Conservation (phyloP, 495 filamentous ascomycete genomes). For the Penicillium arizonense region DNA sequence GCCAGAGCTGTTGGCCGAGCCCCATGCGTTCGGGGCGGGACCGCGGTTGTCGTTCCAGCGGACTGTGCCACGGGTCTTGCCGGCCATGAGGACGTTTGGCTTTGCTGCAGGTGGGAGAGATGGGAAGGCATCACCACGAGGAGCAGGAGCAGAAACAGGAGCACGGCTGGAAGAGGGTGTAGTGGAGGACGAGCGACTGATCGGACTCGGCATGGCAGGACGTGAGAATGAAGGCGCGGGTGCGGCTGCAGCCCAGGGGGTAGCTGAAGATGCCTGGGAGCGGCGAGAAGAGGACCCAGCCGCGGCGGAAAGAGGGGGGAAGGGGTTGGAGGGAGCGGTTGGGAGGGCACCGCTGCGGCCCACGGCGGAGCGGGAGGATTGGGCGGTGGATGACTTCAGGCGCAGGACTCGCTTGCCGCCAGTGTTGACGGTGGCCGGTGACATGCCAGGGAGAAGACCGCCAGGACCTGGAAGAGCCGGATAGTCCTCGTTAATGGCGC, state of each 20-base stretch:
- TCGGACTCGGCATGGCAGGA: constrained; percentile 29
- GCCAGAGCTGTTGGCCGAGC: constrained; percentile 23
- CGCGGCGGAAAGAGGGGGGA: constrained; percentile 46
- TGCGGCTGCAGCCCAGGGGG: constrained; percentile 48
- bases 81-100: constrained; percentile 76
- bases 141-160: background rate
- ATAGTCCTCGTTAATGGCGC: constrained; percentile 93
- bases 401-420: constrained; percentile 60
- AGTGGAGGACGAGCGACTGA: constrained; percentile 16
- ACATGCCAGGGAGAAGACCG: constrained; percentile 55
- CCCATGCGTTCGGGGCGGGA: constrained; percentile 48
- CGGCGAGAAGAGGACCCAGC: constrained; percentile 34
- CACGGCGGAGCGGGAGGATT: constrained; percentile 63
- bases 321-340: constrained; percentile 39
- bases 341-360: constrained; percentile 41
- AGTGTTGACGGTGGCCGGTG: constrained; percentile 35
- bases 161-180: constrained; percentile 20
- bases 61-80: constrained; percentile 70
- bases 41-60: constrained; percentile 58
- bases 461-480: constrained; percentile 77
- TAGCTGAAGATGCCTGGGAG: constrained; percentile 33
- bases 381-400: constrained; percentile 74
- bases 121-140: constrained; percentile 60
- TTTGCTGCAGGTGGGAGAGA: constrained; percentile 76
- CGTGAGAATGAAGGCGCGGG: constrained; percentile 28